Conservation (phyloP, 257 asterid species). For the Nicotiana sylvestris region DNA sequence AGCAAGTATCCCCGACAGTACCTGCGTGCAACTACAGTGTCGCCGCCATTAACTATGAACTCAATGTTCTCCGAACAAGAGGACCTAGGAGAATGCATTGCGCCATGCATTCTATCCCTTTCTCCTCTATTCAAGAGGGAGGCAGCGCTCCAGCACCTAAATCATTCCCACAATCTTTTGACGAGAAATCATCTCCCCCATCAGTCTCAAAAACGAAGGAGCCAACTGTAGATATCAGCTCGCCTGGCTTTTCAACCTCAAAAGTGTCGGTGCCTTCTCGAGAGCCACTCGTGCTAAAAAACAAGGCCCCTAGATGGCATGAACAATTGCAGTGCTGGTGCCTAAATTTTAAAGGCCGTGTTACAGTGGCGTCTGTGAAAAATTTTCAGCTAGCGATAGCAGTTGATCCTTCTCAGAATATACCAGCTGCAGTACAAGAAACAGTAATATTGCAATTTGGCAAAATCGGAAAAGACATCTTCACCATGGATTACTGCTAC, state of each 20-base stretch:
- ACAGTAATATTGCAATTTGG: constrained; percentile 23
- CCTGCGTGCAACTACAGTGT: constrained; percentile 19
- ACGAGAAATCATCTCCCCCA: background rate
- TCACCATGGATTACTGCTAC: constrained; percentile 24
- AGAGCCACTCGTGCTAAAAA: constrained; percentile 17
- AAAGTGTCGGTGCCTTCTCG: background rate
- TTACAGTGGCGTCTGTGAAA: constrained; percentile 24
- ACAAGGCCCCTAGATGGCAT: constrained; percentile 25
- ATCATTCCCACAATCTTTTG: constrained; percentile 9
- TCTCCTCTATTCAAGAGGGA: constrained; percentile 17
- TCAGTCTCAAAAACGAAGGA: background rate
- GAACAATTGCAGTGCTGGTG: constrained; percentile 29
- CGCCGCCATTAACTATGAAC: constrained; percentile 18
- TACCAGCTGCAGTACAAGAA: constrained; percentile 19
- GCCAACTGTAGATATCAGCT: background rate
- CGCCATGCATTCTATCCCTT: constrained; percentile 18
- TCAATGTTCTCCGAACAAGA: constrained; percentile 22
- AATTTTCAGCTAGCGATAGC: constrained; percentile 20
- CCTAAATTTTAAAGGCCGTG: constrained; percentile 19
- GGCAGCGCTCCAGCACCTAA: constrained; percentile 20
- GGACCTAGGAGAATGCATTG: constrained; percentile 28
- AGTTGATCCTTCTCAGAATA: constrained; percentile 6
- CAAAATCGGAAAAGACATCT: constrained; percentile 21
- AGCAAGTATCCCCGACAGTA: constrained; percentile 22
- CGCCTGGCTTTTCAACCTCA: background rate